Conservation (phyloP, 208 protist genomes). For the Crithidia bombi region DNA sequence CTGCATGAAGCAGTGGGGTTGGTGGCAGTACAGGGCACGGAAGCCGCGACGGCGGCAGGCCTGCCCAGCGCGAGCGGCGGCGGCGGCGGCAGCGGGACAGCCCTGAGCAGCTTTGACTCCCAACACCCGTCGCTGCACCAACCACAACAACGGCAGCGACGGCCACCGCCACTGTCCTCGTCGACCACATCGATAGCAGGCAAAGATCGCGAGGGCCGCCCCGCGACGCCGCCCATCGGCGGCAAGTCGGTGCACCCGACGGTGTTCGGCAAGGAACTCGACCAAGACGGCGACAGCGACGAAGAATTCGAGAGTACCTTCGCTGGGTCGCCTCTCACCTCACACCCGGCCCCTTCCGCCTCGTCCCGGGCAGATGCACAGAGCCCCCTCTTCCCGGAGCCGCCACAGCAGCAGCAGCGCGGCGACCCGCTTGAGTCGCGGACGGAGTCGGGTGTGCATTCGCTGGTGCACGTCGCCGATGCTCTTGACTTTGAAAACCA, state of each 20-base stretch:
- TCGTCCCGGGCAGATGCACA: background rate
- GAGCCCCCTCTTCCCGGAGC: conserved; percentile 2
- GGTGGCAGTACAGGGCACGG: too few species aligned
- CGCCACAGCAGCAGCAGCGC: background rate
- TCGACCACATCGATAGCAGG: background rate
- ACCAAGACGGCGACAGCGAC: conserved; percentile 25
- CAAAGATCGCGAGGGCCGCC: background rate
- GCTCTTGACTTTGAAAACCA: conserved; percentile 77
- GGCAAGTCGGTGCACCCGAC: conserved; percentile 8
- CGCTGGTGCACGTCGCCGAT: conserved; percentile 54
- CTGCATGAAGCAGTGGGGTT: background rate
- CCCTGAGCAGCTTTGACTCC: conserved; percentile 9
- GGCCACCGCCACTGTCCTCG: background rate
- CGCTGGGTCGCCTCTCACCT: background rate
- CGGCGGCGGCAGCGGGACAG: background rate
- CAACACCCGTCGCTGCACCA: background rate
- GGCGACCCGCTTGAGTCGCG: background rate
- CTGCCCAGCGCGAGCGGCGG: too few species aligned
- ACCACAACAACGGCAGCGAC: background rate
- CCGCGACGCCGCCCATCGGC: background rate
- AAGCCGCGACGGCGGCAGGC: conserved; percentile 4
- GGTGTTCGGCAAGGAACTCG: conserved; percentile 12
- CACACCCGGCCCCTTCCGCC: background rate
- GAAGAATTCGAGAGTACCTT: conserved; percentile 18
- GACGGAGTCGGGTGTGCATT: conserved; percentile 7